These are phyloP conservation scores for Peronospora farinosa DNA, from an alignment of 352 stramenopile genomes.

Conservation along the genomic window DNA sequence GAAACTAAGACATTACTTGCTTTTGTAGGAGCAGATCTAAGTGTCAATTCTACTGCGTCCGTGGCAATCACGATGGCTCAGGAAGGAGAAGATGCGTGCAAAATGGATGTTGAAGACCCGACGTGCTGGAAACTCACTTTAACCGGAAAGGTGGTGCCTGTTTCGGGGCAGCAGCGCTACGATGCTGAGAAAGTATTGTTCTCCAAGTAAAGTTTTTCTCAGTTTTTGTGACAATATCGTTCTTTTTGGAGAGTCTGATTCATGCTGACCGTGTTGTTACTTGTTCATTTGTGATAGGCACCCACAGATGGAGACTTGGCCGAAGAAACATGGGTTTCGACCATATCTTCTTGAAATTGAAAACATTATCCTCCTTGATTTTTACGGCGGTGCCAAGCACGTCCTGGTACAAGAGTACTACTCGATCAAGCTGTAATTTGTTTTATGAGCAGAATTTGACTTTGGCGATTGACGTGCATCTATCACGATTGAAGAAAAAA, in stretches of 20 bases:
- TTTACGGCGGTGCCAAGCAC: conserved; percentile 59
- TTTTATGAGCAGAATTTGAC: no score
- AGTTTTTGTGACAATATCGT: no score
- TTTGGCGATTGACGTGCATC: no score
- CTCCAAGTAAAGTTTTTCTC: conserved; percentile 28
- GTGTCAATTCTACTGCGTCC: conserved; percentile 44
- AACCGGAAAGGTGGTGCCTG: conserved; percentile 39
- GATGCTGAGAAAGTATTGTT: conserved; percentile 54
- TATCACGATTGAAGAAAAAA: no score
- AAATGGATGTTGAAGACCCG: conserved; percentile 62
- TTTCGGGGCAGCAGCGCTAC: conserved; percentile 26
- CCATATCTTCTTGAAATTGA: conserved; percentile 51
- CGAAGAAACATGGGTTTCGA: conserved; percentile 43
- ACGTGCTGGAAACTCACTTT: conserved; percentile 64
- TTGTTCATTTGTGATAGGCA: conserved; percentile 30
- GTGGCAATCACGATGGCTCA: conserved; percentile 61
- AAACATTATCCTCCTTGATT: conserved; percentile 61
- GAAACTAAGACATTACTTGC: no score
- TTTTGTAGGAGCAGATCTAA: conserved; percentile 39
- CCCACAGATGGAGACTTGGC: conserved; percentile 64
- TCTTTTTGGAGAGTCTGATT: no score
- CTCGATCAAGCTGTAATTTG: conserved; percentile 30
- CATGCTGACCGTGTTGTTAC: no score
- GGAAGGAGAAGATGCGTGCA: conserved; percentile 41
- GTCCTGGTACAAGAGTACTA: conserved; percentile 58